These are phyloP conservation scores for Pezicula rhizophila DNA, from an alignment of 2,329 filamentous ascomycete species.

Conservation along the genomic window DNA sequence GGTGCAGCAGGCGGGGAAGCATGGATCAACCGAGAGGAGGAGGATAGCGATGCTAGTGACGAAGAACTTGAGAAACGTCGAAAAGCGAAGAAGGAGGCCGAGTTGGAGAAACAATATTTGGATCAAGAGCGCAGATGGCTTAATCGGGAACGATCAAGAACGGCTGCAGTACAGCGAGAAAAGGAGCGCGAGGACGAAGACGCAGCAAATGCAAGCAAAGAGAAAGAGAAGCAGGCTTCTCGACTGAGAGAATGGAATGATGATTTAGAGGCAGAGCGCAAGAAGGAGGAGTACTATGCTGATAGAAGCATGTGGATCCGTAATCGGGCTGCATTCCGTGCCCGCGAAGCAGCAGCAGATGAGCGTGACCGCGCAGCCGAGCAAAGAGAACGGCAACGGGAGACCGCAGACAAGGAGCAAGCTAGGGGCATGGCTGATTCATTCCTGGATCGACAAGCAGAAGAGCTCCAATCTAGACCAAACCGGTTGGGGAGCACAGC, in stretches of 20 bases:
- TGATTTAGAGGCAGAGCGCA: conserved; percentile 69
- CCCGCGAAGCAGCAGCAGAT: conserved; percentile 69
- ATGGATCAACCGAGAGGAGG: conserved; percentile 64
- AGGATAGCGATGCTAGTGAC: conserved; percentile 83
- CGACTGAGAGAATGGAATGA: conserved; percentile 82
- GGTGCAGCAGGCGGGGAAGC: conserved; percentile 39
- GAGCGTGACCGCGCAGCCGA: conserved; percentile 78
- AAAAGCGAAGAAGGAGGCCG: conserved; percentile 63
- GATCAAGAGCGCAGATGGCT: conserved; percentile 88
- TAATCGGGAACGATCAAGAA: conserved; percentile 78
- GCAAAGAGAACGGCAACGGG: conserved; percentile 64
- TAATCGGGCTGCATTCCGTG: conserved; percentile 68
- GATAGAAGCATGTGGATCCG: conserved; percentile 82
- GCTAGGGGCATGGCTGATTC: conserved; percentile 82
- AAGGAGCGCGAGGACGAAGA: conserved; percentile 74
- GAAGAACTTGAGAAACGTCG: conserved; percentile 74
- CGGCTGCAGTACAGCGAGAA: conserved; percentile 80
- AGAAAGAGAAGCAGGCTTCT: conserved; percentile 62
- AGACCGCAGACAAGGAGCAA: conserved; percentile 67
- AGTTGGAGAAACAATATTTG: conserved; percentile 73
- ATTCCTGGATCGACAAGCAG: conserved; percentile 79
- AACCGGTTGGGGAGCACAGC: conserved; percentile 27
- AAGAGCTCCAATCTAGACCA: conserved; percentile 59
- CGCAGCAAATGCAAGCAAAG: conserved; percentile 55
- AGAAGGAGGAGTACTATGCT: conserved; percentile 75